phyloP scores from a whole-genome alignment of 2,329 filamentous ascomycete species.

The Chrysoporthe puriensis region DNA sequence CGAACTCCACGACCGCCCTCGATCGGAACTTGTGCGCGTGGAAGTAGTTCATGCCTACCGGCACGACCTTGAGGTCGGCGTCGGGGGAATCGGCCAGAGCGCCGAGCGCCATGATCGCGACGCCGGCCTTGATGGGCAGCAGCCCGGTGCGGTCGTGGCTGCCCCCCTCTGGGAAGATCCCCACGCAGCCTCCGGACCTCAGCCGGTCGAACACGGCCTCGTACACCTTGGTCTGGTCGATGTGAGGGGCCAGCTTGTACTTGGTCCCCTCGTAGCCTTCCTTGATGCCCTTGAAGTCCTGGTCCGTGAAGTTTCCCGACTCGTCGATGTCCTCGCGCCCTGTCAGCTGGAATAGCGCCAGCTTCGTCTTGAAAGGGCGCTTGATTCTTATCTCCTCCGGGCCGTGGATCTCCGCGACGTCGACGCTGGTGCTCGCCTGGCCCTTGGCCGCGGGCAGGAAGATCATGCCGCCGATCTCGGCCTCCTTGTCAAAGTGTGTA shows the following conservation, averaged over 20 bases:
- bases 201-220: constrained; percentile 88
- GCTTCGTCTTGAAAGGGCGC: constrained; percentile 79
- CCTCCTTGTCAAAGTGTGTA: constrained; percentile 80
- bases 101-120: constrained; percentile 96
- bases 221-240: constrained; percentile 93
- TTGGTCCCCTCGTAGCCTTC: constrained; percentile 75
- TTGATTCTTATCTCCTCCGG: constrained; percentile 84
- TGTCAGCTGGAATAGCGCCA: constrained; percentile 80
- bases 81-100: constrained; percentile 83
- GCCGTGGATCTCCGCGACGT: constrained; percentile 80
- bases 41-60: constrained; percentile 99
- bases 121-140: constrained; percentile 90
- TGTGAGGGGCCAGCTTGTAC: constrained; percentile 88
- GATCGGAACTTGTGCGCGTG: constrained; percentile 98
- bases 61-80: constrained; percentile 91
- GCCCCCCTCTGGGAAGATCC: constrained; percentile 95
- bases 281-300: constrained; percentile 54
- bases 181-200: constrained; percentile 82
- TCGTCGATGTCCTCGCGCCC: constrained; percentile 74
- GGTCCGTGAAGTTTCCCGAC: constrained; percentile 65
- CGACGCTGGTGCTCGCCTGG: constrained; percentile 73
- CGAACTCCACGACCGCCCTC: constrained; percentile 93
- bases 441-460: constrained; percentile 86
- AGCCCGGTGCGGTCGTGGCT: constrained; percentile 94
- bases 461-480: constrained; percentile 78